phyloP scores from a whole-genome alignment of 768 basidiomycete genomes.

The Xerocomus brunneocitrinus region DNA sequence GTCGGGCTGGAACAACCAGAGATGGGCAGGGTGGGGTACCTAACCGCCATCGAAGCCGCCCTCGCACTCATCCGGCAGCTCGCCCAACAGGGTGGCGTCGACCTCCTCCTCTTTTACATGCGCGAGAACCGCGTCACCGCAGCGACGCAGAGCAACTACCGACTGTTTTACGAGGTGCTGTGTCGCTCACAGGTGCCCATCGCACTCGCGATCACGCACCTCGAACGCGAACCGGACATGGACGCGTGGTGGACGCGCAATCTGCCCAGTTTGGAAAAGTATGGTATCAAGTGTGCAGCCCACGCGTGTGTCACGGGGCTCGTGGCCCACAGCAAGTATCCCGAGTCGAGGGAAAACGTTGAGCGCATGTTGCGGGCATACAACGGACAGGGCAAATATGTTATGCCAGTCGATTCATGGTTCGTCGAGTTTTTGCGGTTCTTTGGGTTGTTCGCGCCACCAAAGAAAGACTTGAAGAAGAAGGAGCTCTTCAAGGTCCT shows the following conservation, averaged over 20 bases:
- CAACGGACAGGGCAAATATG: conserved; percentile 14
- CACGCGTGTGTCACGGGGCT: conserved; percentile 33
- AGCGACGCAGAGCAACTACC: conserved; percentile 34
- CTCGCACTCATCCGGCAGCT: conserved; percentile 33
- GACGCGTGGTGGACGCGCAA: conserved; percentile 23
- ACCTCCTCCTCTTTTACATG: conserved; percentile 27
- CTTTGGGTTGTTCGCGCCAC: conserved; percentile 14
- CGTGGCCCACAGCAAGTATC: conserved; percentile 11
- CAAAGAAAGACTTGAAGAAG: conserved; percentile 2
- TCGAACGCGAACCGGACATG: conserved; percentile 29
- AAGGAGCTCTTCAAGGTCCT: conserved; percentile 10
- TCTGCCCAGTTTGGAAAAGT: conserved; percentile 12
- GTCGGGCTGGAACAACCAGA: conserved; percentile 29
- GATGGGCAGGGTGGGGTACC: conserved; percentile 17
- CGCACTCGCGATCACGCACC: conserved; percentile 30
- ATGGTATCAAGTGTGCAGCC: conserved; percentile 18
- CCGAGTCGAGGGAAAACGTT: conserved; percentile 13
- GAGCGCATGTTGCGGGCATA: conserved; percentile 13
- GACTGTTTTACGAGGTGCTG: conserved; percentile 36
- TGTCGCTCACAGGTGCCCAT: conserved; percentile 19
- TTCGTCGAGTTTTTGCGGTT: conserved; percentile 17
- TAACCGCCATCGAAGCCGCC: conserved; percentile 26
- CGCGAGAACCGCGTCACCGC: conserved; percentile 36
- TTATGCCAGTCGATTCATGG: conserved; percentile 25
- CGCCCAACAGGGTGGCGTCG: conserved; percentile 29